phyloP scores from a whole-genome alignment of 805 yeast genomes.

The Starmerella kuoi region DNA sequence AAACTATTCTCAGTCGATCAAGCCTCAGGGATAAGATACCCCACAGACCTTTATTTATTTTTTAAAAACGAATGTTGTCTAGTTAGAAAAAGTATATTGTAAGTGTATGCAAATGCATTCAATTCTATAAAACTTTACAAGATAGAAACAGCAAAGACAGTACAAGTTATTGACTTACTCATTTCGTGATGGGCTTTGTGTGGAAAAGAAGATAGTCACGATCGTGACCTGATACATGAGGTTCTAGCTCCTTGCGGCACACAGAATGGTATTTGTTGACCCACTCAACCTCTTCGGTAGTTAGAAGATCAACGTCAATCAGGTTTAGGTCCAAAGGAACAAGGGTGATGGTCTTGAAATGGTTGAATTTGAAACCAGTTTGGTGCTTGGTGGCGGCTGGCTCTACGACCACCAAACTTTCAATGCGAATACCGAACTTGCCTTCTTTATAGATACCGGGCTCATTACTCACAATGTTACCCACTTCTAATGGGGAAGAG shows the following conservation, averaged over 20 bases:
- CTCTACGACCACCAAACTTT: constrained; percentile 59
- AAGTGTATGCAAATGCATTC: too few relatives aligned
- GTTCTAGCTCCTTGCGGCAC: constrained; percentile 43
- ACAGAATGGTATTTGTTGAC: constrained; percentile 53
- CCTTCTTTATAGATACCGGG: constrained; percentile 91
- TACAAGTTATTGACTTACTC: too few relatives aligned
- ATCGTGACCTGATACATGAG: constrained; percentile 44
- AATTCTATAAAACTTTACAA: too few relatives aligned
- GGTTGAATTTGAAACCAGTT: constrained; percentile 46
- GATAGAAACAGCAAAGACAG: too few relatives aligned
- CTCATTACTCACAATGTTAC: constrained; percentile 77
- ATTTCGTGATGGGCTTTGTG: constrained; percentile 5
- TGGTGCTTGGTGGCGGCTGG: constrained; percentile 30
- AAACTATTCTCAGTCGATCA: too few relatives aligned
- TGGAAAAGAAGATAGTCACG: constrained; percentile 45
- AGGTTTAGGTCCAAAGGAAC: constrained; percentile 72
- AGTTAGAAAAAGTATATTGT: too few relatives aligned
- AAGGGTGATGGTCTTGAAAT: constrained; percentile 72
- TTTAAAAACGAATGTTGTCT: too few relatives aligned
- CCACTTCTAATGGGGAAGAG: constrained; percentile 47
- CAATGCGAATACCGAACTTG: constrained; percentile 81
- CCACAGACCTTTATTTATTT: too few relatives aligned
- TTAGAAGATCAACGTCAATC: constrained; percentile 49
- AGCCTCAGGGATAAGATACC: too few relatives aligned
- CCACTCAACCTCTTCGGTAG: constrained; percentile 50